phyloP scores from a whole-genome alignment of 2,329 filamentous ascomycete species.

The Hypoxylon sp. region DNA sequence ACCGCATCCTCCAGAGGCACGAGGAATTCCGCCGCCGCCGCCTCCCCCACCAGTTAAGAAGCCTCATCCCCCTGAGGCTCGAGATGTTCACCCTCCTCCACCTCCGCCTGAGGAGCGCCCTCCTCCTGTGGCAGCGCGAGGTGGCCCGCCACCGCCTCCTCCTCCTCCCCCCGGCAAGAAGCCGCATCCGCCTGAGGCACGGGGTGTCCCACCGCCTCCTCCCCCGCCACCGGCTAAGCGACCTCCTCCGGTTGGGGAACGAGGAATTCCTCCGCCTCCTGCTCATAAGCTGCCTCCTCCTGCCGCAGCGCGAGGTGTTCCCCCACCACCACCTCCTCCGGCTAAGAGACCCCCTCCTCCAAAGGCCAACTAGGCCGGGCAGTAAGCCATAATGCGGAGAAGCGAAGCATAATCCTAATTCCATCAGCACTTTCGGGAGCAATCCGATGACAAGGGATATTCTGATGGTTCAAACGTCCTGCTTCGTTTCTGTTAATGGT shows the following conservation, averaged over 20 bases:
- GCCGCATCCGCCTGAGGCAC: not conserved
- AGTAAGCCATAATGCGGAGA: not conserved
- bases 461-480: not conserved
- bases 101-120: not conserved
- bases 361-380: not conserved
- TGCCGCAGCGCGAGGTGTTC: not conserved
- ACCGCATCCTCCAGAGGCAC: not conserved
- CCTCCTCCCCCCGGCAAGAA: not conserved
- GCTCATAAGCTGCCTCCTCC: not conserved
- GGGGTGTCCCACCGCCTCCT: not conserved
- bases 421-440: not conserved
- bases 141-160: not conserved
- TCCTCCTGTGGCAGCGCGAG: not conserved
- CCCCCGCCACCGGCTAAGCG: not conserved
- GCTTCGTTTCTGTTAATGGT: not conserved
- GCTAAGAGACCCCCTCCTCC: slow-evolving; percentile 6
- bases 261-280: not conserved
- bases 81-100: slow-evolving; percentile 6
- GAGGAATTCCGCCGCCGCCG: not conserved
- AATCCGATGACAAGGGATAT: not conserved
- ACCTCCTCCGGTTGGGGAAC: not conserved
- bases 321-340: slow-evolving; percentile 6
- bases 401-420: not conserved
- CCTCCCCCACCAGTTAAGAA: not conserved
- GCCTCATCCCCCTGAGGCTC: slow-evolving; percentile 9